Conservation (phyloP, 768 basidiomycete species). For the Kwoniella botswanensis region DNA sequence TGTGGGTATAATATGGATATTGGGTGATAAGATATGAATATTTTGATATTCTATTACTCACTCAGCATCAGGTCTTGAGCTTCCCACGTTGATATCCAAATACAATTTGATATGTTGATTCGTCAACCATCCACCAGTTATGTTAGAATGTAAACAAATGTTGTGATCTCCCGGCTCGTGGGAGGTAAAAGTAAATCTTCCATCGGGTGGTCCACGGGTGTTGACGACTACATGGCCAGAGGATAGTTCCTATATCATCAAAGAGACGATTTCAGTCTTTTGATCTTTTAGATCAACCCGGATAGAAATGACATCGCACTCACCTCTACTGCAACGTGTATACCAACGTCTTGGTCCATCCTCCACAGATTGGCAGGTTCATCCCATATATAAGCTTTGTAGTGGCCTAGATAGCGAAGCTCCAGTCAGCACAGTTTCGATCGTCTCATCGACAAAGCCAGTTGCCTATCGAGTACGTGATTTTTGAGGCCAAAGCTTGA, state of each 20-base stretch:
- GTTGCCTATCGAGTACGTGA: neutral
- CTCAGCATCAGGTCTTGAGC: slow-evolving; percentile 77
- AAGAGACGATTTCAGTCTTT: too few relatives aligned
- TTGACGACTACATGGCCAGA: slow-evolving; percentile 79
- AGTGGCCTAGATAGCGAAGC: slow-evolving; percentile 71
- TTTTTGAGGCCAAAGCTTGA: neutral
- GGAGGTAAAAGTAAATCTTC: slow-evolving; percentile 96
- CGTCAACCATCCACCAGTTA: slow-evolving; percentile 78
- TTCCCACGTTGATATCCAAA: slow-evolving; percentile 91
- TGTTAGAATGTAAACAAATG: slow-evolving; percentile 92
- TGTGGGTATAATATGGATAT: too few relatives aligned
- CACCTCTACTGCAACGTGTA: slow-evolving; percentile 89
- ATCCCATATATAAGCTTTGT: slow-evolving; percentile 89
- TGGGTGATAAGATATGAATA: too few relatives aligned
- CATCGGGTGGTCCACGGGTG: slow-evolving; percentile 86
- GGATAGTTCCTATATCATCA: slow-evolving; percentile 89
- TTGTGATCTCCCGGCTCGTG: slow-evolving; percentile 96
- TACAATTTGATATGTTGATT: slow-evolving; percentile 86
- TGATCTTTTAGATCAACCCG: too few relatives aligned
- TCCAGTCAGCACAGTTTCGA: too few relatives aligned
- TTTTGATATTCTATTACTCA: slow-evolving; percentile 31
- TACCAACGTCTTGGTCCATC: slow-evolving; percentile 77
- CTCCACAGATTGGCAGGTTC: slow-evolving; percentile 72
- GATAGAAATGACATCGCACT: too few relatives aligned
- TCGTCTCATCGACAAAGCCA: neutral